A percentile compares a stretch with the other conserved stretches of the same genome.
phyloP scores from a whole-genome alignment of 345 rosid species.

The Gossypium thurberi region DNA sequence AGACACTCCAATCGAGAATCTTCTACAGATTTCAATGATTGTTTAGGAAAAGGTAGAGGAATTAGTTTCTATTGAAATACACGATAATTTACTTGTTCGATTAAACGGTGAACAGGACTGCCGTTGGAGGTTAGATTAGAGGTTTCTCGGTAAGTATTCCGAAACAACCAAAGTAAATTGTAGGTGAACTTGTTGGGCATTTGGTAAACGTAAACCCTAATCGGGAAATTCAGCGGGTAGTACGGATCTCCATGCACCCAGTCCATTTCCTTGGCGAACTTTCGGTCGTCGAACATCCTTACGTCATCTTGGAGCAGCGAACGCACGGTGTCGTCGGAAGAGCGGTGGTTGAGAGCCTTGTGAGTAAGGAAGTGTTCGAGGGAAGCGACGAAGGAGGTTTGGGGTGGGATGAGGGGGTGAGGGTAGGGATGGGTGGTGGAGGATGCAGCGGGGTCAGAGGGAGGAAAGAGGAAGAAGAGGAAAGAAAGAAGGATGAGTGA shows the following conservation, averaged over 20 bases:
- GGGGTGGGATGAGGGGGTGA: conserved; percentile 12
- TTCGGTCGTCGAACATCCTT: conserved; percentile 35
- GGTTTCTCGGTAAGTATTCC: conserved; percentile 61
- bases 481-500: conserved; percentile 27
- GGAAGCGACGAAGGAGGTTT: conserved; percentile 71
- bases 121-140: conserved; percentile 90
- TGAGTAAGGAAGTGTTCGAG: conserved; percentile 53
- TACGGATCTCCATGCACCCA: conserved; percentile 32
- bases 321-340: conserved; percentile 41
- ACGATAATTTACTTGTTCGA: conserved; percentile 55
- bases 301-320: conserved; percentile 28
- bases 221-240: conserved; percentile 47
- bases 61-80: background rate
- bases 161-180: conserved; percentile 71
- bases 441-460: conserved; percentile 1
- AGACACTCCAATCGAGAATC: background rate
- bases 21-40: background rate
- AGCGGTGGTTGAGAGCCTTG: conserved; percentile 14
- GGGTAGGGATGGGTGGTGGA: conserved; percentile 7
- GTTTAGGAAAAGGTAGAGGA: too few species aligned
- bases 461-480: conserved; percentile 22
- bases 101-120: conserved; percentile 91
- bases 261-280: conserved; percentile 37
- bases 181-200: conserved; percentile 85
- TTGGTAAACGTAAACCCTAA: conserved; percentile 79